Conservation (phyloP, 2,329 filamentous ascomycete species). For the Polychaeton citri region DNA sequence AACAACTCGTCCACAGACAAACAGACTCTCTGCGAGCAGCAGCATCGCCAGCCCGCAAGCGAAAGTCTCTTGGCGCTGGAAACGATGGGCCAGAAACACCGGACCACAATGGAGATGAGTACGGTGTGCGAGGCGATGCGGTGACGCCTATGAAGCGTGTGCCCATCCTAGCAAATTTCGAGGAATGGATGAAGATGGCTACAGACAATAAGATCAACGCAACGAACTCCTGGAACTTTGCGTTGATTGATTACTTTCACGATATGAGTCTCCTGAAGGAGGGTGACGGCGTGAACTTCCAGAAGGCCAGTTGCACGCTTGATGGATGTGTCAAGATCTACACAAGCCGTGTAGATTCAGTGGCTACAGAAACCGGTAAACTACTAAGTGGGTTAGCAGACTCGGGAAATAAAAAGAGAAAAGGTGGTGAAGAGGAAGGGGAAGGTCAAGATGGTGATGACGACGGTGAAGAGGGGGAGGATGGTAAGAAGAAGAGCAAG, state of each 20-base stretch:
- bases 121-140: slow-evolving; percentile 52
- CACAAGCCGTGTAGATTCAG: slow-evolving; percentile 93
- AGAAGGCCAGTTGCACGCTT: slow-evolving; percentile 92
- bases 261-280: slow-evolving; percentile 97
- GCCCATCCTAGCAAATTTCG: slow-evolving; percentile 91
- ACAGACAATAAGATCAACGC: slow-evolving; percentile 97
- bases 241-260: slow-evolving; percentile 98
- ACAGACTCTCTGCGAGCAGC: slow-evolving; percentile 84
- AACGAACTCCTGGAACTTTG: slow-evolving; percentile 97
- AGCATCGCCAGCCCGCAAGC: slow-evolving; percentile 57
- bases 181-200: slow-evolving; percentile 99
- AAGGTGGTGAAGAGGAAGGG: slow-evolving; percentile 27
- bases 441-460: slow-evolving; percentile 50
- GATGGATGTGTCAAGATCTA: slow-evolving; percentile 99
- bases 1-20: slow-evolving; percentile 78
- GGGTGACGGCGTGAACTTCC: slow-evolving; percentile 94
- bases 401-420: slow-evolving; percentile 49
- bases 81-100: slow-evolving; percentile 20
- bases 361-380: slow-evolving; percentile 93
- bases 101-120: slow-evolving; percentile 41
- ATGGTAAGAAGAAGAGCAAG: slow-evolving; percentile 46
- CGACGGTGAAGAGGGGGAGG: slow-evolving; percentile 37
- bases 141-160: slow-evolving; percentile 94
- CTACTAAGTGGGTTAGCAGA: slow-evolving; percentile 87
- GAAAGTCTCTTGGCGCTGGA: slow-evolving; percentile 37